Evolutionary conservation across 2,329 filamentous ascomycete genomes (phyloP).

Genomic region (Colletotrichum scovillei): DNA sequence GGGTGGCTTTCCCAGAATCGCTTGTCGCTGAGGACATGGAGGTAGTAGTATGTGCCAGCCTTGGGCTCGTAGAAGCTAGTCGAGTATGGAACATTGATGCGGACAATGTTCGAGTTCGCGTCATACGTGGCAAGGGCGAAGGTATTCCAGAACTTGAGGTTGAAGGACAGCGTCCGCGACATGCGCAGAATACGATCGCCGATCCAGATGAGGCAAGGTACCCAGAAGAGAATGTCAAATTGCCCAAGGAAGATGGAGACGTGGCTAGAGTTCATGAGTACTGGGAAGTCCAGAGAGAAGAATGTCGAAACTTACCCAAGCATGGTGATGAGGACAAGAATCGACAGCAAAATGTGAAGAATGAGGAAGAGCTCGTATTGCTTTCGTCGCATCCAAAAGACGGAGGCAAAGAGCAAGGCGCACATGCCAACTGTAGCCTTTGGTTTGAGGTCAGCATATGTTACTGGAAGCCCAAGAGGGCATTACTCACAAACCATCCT

Average conservation of each 20-base stretch:
- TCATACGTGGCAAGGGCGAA: slow-evolving; percentile 49
- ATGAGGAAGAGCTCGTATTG: slow-evolving; percentile 65
- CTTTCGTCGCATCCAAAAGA: slow-evolving; percentile 62
- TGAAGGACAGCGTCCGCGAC: slow-evolving; percentile 54
- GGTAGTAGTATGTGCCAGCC: slow-evolving; percentile 58
- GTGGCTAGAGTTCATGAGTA: slow-evolving; percentile 48
- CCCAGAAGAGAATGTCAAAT: slow-evolving; percentile 62
- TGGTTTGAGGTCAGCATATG: neutral
- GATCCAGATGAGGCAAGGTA: slow-evolving; percentile 60
- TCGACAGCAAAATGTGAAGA: slow-evolving; percentile 62
- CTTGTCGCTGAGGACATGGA: slow-evolving; percentile 53
- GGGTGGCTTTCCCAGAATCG: slow-evolving; percentile 62
- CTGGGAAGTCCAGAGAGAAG: neutral
- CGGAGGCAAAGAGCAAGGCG: slow-evolving; percentile 56
- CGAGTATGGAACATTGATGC: slow-evolving; percentile 50
- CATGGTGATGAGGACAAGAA: slow-evolving; percentile 61
- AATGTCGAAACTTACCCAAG: slow-evolving; percentile 57
- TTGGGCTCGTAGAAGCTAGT: slow-evolving; percentile 46
- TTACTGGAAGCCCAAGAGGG: neutral
- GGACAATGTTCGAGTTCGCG: slow-evolving; percentile 53
- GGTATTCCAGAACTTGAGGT: slow-evolving; percentile 50
- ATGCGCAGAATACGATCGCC: slow-evolving; percentile 60
- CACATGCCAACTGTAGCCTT: slow-evolving; percentile 59
- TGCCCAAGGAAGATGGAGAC: slow-evolving; percentile 63
- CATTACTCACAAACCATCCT: slow-evolving; percentile 55